Percentiles rank a stretch among this genome's conserved stretches.
These are phyloP conservation scores for Botrytis squamosa DNA, from an alignment of 2,329 filamentous ascomycete genomes.

Conservation along the genomic window DNA sequence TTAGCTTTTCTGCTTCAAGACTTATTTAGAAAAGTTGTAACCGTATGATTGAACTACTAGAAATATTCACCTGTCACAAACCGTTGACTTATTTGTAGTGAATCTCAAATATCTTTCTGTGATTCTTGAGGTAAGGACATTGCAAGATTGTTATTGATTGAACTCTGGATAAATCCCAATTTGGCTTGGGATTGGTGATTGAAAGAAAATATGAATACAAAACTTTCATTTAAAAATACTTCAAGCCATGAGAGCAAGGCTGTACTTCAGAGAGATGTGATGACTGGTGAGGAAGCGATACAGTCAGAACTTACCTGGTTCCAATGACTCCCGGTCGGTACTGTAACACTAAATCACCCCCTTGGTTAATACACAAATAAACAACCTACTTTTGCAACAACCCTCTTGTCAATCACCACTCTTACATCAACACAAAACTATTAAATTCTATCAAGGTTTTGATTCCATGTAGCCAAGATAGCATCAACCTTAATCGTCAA, in stretches of 20 bases:
- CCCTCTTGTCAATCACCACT: background rate
- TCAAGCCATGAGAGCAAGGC: background rate
- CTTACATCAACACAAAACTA: background rate
- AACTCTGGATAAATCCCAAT: background rate
- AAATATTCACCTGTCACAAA: background rate
- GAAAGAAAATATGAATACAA: background rate
- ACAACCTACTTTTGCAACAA: rapidly evolving
- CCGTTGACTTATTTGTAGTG: background rate
- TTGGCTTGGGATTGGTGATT: background rate
- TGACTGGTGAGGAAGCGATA: background rate
- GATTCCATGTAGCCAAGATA: background rate
- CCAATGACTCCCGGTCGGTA: background rate
- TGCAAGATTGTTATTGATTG: background rate
- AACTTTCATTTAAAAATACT: background rate
- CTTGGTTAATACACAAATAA: background rate
- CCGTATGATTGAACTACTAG: background rate
- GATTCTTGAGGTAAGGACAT: background rate
- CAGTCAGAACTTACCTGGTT: background rate
- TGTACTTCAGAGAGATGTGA: background rate
- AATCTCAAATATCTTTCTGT: background rate
- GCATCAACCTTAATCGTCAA: rapidly evolving
- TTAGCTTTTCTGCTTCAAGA: background rate
- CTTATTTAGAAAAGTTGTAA: too few relatives aligned
- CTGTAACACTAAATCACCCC: background rate
- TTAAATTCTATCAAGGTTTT: background rate